phyloP scores from a whole-genome alignment of 73 alveolate genomes.

The Symbiodinium pilosum region DNA sequence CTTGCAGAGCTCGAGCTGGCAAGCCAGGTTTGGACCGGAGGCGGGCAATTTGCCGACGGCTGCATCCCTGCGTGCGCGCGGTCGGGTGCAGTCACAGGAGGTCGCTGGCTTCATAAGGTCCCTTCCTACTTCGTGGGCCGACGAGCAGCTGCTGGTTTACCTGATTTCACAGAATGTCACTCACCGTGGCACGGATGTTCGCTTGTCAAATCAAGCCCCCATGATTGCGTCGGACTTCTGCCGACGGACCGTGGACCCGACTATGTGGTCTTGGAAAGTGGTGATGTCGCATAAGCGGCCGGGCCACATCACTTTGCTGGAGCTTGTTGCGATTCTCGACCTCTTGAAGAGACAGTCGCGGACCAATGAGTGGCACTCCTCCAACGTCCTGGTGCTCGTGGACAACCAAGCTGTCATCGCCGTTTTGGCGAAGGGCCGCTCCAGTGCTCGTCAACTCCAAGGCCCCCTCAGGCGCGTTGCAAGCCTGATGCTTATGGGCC shows the following conservation, averaged over 20 bases:
- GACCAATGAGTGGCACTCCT: not conserved
- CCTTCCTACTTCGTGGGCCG: not conserved
- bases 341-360: not conserved
- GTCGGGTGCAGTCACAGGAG: too few species aligned
- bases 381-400: not conserved
- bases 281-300: not conserved
- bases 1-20: not conserved
- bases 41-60: not conserved
- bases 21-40: not conserved
- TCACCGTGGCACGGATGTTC: not conserved
- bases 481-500: not conserved
- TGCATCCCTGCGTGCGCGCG: not conserved
- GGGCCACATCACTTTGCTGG: slow-evolving; percentile 5
- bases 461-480: not conserved
- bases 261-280: not conserved
- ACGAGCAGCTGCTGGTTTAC: slow-evolving; percentile 33
- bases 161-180: not conserved
- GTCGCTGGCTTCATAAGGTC: not conserved
- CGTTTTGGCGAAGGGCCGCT: not conserved
- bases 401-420: slow-evolving; percentile 26
- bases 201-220: not conserved
- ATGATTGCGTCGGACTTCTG: not conserved
- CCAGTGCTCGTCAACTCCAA: not conserved
- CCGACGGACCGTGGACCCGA: slow-evolving; percentile 13
- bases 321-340: slow-evolving; percentile 27